Conservation (phyloP, 192 early-diverging fungal species). For the Funneliformis geosporum region DNA sequence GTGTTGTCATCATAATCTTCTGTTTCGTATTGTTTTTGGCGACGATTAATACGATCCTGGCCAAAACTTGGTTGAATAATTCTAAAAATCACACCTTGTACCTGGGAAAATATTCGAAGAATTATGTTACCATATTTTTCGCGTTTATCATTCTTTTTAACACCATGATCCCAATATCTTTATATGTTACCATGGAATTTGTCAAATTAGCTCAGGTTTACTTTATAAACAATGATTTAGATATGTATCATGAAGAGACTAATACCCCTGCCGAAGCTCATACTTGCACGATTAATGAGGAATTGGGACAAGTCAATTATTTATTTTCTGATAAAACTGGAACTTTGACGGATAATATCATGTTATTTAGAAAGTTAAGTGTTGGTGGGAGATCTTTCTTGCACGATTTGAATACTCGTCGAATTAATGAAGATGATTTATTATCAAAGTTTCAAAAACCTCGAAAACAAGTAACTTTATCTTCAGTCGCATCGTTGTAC, state of each 20-base stretch:
- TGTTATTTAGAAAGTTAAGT: slow-evolving; percentile 74
- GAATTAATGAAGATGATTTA: slow-evolving; percentile 33
- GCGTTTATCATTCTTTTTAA: slow-evolving; percentile 81
- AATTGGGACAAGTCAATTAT: slow-evolving; percentile 84
- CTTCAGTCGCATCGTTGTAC: background rate
- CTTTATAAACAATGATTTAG: slow-evolving; percentile 77
- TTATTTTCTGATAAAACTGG: slow-evolving; percentile 92
- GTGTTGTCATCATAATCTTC: slow-evolving; percentile 72
- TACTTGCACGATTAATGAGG: slow-evolving; percentile 83
- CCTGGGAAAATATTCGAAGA: slow-evolving; percentile 31
- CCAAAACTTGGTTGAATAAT: slow-evolving; percentile 49
- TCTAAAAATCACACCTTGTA: slow-evolving; percentile 53
- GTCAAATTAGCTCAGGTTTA: slow-evolving; percentile 73
- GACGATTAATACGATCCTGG: slow-evolving; percentile 52
- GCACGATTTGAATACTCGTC: slow-evolving; percentile 60
- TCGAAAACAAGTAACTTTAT: background rate
- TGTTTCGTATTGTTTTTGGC: slow-evolving; percentile 57
- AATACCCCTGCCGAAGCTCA: slow-evolving; percentile 75
- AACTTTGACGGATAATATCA: slow-evolving; percentile 84
- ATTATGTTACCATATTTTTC: slow-evolving; percentile 53
- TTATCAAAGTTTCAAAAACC: slow-evolving; percentile 6
- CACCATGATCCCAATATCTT: slow-evolving; percentile 84
- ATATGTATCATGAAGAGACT: slow-evolving; percentile 73
- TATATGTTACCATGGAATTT: slow-evolving; percentile 87
- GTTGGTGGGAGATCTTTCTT: slow-evolving; percentile 60